phyloP scores from a whole-genome alignment of 2,329 filamentous ascomycete genomes.

The Neoscytalidium dimidiatum region DNA sequence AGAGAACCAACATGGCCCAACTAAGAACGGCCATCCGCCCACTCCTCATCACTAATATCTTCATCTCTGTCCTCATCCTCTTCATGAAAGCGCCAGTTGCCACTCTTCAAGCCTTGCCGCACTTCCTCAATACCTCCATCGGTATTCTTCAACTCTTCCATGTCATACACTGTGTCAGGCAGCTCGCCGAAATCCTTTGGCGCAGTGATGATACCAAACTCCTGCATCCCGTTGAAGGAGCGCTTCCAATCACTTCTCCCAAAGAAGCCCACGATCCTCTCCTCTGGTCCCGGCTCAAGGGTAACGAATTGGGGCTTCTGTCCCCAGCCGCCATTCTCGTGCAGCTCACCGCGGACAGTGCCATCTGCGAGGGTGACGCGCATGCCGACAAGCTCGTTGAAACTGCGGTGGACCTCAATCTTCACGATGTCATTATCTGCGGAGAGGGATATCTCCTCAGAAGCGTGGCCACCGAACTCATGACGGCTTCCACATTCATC shows the following conservation, averaged over 20 bases:
- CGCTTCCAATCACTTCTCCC: slow-evolving; percentile 36
- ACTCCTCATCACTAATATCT: background rate
- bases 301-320: slow-evolving; percentile 23
- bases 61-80: background rate
- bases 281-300: slow-evolving; percentile 34
- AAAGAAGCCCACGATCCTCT: slow-evolving; percentile 51
- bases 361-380: slow-evolving; percentile 35
- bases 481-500: background rate
- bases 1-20: background rate
- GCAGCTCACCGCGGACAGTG: slow-evolving; percentile 32
- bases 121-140: background rate
- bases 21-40: background rate
- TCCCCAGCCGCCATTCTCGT: slow-evolving; percentile 21
- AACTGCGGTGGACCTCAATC: slow-evolving; percentile 31
- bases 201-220: slow-evolving; percentile 54
- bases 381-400: slow-evolving; percentile 29
- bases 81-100: no score
- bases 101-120: background rate
- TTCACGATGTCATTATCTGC: slow-evolving; percentile 28
- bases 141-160: slow-evolving; percentile 46
- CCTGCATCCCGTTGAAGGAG: slow-evolving; percentile 29
- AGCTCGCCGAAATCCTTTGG: slow-evolving; percentile 42
- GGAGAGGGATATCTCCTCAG: slow-evolving; percentile 32
- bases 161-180: slow-evolving; percentile 44
- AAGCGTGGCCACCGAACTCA: slow-evolving; percentile 31